Percentiles rank a stretch among this genome's conserved stretches.
Conservation (phyloP, 2,329 filamentous ascomycete genomes). For the Sarocladiaceae sp. region DNA sequence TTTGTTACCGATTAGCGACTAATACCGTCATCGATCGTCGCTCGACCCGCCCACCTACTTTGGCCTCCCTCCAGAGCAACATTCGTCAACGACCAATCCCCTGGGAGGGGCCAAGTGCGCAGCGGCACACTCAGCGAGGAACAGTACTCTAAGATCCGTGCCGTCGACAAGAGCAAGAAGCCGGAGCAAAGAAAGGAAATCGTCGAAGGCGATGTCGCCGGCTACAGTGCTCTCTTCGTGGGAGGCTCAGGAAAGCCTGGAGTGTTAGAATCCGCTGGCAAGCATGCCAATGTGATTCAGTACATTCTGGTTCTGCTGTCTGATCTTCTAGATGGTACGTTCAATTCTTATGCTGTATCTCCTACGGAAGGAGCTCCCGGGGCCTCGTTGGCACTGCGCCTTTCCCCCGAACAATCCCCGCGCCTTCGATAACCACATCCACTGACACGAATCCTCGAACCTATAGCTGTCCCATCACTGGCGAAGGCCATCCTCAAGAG, state of each 20-base stretch:
- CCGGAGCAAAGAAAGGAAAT: slow-evolving; percentile 76
- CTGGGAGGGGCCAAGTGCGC: slow-evolving; percentile 93
- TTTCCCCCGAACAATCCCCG: background rate
- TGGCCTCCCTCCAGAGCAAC: slow-evolving; percentile 85
- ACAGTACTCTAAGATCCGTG: slow-evolving; percentile 92
- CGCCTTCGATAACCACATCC: background rate
- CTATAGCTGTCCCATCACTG: slow-evolving; percentile 71
- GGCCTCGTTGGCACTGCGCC: background rate
- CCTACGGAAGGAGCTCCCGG: background rate
- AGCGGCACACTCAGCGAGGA: slow-evolving; percentile 91
- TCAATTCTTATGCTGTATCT: background rate
- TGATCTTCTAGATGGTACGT: slow-evolving; percentile 80
- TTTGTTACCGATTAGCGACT: too few relatives aligned
- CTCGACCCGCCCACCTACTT: slow-evolving; percentile 88
- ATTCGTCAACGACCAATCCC: slow-evolving; percentile 93
- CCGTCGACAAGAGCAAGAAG: slow-evolving; percentile 92
- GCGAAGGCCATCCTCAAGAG: slow-evolving; percentile 72
- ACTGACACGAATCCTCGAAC: slow-evolving; percentile 1
- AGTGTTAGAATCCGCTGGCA: slow-evolving; percentile 80
- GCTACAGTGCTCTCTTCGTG: slow-evolving; percentile 76
- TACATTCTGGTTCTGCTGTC: slow-evolving; percentile 88
- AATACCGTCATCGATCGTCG: slow-evolving; percentile 66
- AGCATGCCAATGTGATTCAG: slow-evolving; percentile 86
- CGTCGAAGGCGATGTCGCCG: slow-evolving; percentile 73
- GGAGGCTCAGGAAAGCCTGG: slow-evolving; percentile 65